Conservation (phyloP, 78 protist species). For the Diacronema lutheri region DNA sequence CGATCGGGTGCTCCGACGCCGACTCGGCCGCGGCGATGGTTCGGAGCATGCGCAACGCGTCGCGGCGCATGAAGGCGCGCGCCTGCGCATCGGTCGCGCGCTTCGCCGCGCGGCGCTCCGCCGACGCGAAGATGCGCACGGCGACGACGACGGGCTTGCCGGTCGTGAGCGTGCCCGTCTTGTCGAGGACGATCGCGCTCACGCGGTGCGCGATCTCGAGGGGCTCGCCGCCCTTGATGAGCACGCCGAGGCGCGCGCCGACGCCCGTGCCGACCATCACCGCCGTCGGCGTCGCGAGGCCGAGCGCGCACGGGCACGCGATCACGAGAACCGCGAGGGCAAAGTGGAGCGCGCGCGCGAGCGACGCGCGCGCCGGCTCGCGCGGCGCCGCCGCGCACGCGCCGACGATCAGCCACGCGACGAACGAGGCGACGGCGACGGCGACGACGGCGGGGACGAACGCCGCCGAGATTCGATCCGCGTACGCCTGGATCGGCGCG, state of each 20-base stretch:
- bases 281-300: conserved; percentile 90
- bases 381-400: neutral
- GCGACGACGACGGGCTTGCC: neutral
- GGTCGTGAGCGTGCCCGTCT: conserved; percentile 34
- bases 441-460: conserved; percentile 87
- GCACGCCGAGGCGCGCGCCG: conserved; percentile 70
- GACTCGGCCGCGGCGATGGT: neutral
- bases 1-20: conserved; percentile 76
- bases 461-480: conserved; percentile 71
- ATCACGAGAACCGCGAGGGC: conserved; percentile 77
- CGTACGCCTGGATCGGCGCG: conserved; percentile 62
- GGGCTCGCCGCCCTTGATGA: conserved; percentile 79
- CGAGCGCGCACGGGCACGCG: conserved; percentile 87
- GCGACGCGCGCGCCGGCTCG: neutral
- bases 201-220: conserved; percentile 56
- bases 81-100: neutral
- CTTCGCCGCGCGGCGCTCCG: conserved; percentile 9
- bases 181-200: neutral
- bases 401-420: conserved; percentile 60
- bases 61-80: neutral
- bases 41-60: neutral
- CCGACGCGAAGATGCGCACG: neutral
- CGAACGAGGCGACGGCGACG: conserved; percentile 69
- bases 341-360: conserved; percentile 67
- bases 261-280: conserved; percentile 92